Evolutionary conservation across 306 rosid genomes (phyloP), one percentile per base, ranked within the genome.

Genomic region (Acacia acuminata): DNA sequence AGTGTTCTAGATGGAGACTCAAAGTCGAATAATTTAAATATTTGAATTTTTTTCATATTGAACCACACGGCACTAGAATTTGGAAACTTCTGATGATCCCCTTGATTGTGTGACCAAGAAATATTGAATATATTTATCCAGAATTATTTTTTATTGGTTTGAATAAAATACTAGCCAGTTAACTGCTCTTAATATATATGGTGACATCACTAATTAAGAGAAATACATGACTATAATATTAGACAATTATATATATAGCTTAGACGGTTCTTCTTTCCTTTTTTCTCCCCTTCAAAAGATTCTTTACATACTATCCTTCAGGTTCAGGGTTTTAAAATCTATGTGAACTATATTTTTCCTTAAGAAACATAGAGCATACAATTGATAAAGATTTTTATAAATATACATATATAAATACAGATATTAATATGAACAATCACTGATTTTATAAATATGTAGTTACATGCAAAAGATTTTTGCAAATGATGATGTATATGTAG

Each of bases 1-100:
- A 1, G 56, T 50, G 56, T 50, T 87, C 88, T 81, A 81, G 86
- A 82, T 61, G 82, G 84, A 71, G 85, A 71, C 43, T 50, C 8
- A 47, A 63, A 25, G 38, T 27, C 30, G 13, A 10, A 60, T 24
- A 27, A 0, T 74, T 78, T 68, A 63, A 3, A 42, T 40, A 67
- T 36, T 73, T 3, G 10, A 48, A 77, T 24, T 77, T 71, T 71
- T 77, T 77, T 19, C 76, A 48, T 9, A 24, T 71, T 78, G 79
- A 58, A 82, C 79, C 43, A 58, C 79, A 82, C 83, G 83, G 53
- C 73, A 82, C 56, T 65, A 56, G 1, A 73, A 75, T 65, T 73
- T 43, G 53, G 78, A 82, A 83, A 65, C 50, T 68, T 40, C 44
- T 50, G 27, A 50, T 60, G 17, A 43, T 67, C 58, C 22, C 58